These are phyloP conservation scores for Erucastrum elatum DNA, from an alignment of 345 rosid species.

Conservation along the genomic window DNA sequence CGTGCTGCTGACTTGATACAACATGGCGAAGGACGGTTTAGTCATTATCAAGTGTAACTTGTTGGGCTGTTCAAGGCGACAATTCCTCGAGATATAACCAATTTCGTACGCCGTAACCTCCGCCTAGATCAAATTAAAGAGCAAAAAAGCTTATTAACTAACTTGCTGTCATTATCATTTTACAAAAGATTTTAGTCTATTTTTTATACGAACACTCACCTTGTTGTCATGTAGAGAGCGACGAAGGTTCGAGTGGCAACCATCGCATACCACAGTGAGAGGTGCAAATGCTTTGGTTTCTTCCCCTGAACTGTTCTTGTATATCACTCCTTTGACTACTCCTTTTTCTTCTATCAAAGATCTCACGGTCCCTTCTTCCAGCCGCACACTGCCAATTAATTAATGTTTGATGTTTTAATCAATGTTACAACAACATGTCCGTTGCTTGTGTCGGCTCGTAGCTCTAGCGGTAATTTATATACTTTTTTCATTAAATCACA, in stretches of 20 bases:
- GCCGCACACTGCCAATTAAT: conserved; percentile 38
- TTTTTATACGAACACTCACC: conserved; percentile 29
- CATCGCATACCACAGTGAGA: conserved; percentile 59
- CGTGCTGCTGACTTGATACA: conserved; percentile 47
- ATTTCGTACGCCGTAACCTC: conserved; percentile 41
- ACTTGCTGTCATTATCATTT: neutral
- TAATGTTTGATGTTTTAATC: neutral
- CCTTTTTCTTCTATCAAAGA: conserved; percentile 54
- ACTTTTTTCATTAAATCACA: neutral
- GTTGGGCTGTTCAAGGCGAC: conserved; percentile 42
- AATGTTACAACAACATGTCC: neutral
- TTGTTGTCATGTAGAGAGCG: conserved; percentile 47
- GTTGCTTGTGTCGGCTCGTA: neutral
- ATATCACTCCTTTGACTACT: conserved; percentile 47
- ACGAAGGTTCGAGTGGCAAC: conserved; percentile 52
- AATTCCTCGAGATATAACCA: conserved; percentile 47
- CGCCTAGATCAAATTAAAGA: conserved; percentile 35
- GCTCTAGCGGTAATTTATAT: neutral
- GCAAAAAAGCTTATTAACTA: neutral
- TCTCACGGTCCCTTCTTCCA: conserved; percentile 54
- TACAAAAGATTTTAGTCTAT: neutral
- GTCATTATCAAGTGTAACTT: conserved; percentile 43
- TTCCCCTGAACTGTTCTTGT: conserved; percentile 43
- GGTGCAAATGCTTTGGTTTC: conserved; percentile 47
- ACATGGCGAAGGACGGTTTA: conserved; percentile 44